phyloP scores from a whole-genome alignment of 768 basidiomycete species.

The Mycena vulgaris region DNA sequence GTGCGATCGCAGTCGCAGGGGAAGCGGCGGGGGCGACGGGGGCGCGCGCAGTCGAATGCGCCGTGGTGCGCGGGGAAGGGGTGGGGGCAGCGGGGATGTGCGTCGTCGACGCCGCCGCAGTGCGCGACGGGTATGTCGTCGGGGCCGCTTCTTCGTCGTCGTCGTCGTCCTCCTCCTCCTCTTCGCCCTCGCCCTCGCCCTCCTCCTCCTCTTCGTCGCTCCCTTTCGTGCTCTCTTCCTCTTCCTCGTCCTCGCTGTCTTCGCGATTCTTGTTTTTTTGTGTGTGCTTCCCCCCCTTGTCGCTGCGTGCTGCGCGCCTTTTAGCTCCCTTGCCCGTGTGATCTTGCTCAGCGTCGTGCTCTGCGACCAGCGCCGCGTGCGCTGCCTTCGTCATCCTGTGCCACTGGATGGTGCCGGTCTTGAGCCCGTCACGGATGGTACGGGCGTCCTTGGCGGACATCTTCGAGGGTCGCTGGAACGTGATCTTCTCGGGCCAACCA shows the following conservation, averaged over 20 bases:
- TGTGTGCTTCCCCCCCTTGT: background rate
- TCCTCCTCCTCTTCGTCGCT: too few species aligned
- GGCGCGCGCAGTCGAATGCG: too few species aligned
- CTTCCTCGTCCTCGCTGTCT: background rate
- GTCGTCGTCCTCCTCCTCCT: background rate
- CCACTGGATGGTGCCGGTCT: background rate
- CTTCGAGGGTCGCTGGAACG: background rate
- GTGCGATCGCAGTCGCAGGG: too few species aligned
- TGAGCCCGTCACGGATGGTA: background rate
- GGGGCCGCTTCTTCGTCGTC: too few species aligned
- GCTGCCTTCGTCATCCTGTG: background rate
- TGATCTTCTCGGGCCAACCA: background rate
- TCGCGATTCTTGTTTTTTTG: background rate
- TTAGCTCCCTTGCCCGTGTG: background rate
- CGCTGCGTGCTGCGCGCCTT: background rate
- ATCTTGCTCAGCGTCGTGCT: too few species aligned
- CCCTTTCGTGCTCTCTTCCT: background rate
- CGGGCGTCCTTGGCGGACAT: background rate
- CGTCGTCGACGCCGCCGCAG: too few species aligned
- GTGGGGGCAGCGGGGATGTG: too few species aligned
- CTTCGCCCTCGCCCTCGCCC: too few species aligned
- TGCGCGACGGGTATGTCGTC: too few species aligned
- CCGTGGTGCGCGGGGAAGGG: too few species aligned
- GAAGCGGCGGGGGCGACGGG: too few species aligned
- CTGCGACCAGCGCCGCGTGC: background rate